Evolutionary conservation across 2,329 filamentous ascomycete species (phyloP).

Genomic region (Blastomyces percursus): DNA sequence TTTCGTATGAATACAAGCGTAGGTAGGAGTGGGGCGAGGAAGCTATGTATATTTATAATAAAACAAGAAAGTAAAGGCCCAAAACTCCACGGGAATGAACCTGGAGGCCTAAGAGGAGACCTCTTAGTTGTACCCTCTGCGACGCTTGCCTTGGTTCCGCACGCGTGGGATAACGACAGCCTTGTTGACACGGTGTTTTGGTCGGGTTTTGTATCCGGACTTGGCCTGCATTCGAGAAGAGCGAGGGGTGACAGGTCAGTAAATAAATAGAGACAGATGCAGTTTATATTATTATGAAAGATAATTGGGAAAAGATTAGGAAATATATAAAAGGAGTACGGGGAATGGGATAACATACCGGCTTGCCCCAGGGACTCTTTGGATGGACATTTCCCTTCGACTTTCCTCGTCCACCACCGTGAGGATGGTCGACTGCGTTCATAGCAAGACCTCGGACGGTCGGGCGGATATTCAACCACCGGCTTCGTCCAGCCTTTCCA

Average conservation of each 20-base stretch:
- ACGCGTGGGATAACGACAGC: conserved; percentile 74
- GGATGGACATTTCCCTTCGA: conserved; percentile 96
- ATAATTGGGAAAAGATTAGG: neutral
- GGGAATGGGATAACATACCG: conserved; percentile 51
- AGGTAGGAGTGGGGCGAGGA: neutral
- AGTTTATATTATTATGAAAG: neutral
- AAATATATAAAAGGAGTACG: conserved; percentile 1
- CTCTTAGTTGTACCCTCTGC: conserved; percentile 50
- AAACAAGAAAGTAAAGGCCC: neutral
- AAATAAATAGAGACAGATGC: conserved; percentile 5
- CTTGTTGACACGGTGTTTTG: conserved; percentile 81
- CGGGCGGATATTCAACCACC: conserved; percentile 88
- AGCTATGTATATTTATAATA: neutral
- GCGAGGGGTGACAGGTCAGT: conserved; percentile 10
- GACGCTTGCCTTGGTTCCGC: conserved; percentile 83
- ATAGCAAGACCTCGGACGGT: conserved; percentile 96
- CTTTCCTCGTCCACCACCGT: conserved; percentile 98
- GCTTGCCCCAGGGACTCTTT: conserved; percentile 91
- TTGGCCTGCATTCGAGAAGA: conserved; percentile 34
- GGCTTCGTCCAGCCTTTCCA: conserved; percentile 86
- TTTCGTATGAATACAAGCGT: neutral
- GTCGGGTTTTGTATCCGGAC: conserved; percentile 72
- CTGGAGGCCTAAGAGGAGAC: neutral
- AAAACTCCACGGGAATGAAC: neutral
- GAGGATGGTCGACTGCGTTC: conserved; percentile 97